These are phyloP conservation scores for Boletellus emodensis DNA, from an alignment of 768 basidiomycete species.

Conservation along the genomic window DNA sequence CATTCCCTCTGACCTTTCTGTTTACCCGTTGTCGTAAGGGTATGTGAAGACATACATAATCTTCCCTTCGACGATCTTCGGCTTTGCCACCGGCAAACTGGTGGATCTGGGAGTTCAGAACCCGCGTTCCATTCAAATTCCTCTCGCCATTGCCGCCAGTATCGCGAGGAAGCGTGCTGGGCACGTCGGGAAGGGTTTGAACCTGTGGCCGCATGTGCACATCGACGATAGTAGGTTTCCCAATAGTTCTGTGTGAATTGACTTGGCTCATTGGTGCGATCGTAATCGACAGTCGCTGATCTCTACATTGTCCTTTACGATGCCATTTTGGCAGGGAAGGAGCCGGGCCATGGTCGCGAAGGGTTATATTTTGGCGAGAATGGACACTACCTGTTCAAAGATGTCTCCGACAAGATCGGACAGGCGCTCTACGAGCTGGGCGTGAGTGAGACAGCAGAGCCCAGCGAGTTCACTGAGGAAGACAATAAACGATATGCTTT, in stretches of 20 bases:
- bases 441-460: constrained; percentile 22
- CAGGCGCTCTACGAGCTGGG: constrained; percentile 24
- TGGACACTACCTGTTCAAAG: constrained; percentile 45
- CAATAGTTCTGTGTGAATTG: background rate
- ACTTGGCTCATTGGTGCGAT: background rate
- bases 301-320: constrained; percentile 47
- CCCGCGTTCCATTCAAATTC: constrained; percentile 53
- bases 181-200: constrained; percentile 55
- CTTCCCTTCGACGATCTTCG: constrained; percentile 57
- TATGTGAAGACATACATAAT: constrained; percentile 39
- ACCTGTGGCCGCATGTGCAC: constrained; percentile 59
- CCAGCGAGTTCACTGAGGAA: constrained; percentile 39
- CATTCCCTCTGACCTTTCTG: background rate
- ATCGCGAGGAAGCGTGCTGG: constrained; percentile 52
- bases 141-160: constrained; percentile 40
- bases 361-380: constrained; percentile 55
- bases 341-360: constrained; percentile 31
- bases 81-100: constrained; percentile 45
- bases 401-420: constrained; percentile 42
- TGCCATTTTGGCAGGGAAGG: constrained; percentile 23
- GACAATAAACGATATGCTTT: constrained; percentile 8
- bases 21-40: constrained; percentile 7
- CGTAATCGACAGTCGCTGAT: constrained; percentile 21
- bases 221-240: constrained; percentile 39
- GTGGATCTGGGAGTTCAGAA: constrained; percentile 45